A percentile compares a stretch with the other conserved stretches of the same genome.
Conservation (phyloP, 2,329 filamentous ascomycete genomes). For the Lojkania enalia region DNA sequence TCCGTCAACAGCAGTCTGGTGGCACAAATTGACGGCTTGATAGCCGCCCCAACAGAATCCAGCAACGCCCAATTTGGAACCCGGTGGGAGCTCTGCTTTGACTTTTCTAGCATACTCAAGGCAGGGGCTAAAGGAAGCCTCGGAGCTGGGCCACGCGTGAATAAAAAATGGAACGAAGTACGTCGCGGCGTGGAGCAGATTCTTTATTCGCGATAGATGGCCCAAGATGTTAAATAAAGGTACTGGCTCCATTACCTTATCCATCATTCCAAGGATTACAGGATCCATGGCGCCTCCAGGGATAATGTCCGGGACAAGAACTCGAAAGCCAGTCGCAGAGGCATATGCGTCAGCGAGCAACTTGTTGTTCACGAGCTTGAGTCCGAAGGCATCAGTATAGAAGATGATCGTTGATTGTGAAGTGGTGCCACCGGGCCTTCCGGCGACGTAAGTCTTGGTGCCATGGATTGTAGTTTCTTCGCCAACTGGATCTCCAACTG, state of each 20-base stretch:
- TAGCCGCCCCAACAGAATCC: conserved; percentile 31
- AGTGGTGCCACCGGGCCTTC: conserved; percentile 3
- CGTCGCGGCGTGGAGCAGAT: background rate
- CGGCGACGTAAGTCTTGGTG: conserved; percentile 24
- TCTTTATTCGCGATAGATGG: conserved; percentile 8
- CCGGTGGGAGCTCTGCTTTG: conserved; percentile 16
- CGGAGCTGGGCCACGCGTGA: conserved; percentile 12
- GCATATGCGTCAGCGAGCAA: conserved; percentile 30
- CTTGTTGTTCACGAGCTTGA: conserved; percentile 27
- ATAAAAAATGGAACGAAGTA: conserved; percentile 13
- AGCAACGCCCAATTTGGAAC: conserved; percentile 14
- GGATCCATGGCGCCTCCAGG: conserved; percentile 17
- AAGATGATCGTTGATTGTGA: conserved; percentile 24
- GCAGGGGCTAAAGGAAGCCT: conserved; percentile 20
- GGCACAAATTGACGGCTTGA: conserved; percentile 16
- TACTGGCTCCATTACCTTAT: conserved; percentile 11
- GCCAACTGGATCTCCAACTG: conserved; percentile 16
- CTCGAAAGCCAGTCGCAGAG: conserved; percentile 15
- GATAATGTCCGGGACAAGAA: conserved; percentile 30
- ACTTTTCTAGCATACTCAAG: conserved; percentile 15
- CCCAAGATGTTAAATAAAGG: conserved; percentile 11
- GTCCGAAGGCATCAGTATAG: conserved; percentile 31
- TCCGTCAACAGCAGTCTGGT: conserved; percentile 20
- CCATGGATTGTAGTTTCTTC: conserved; percentile 11
- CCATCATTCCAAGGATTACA: conserved; percentile 12